Evolutionary conservation across 768 basidiomycete genomes (phyloP).

Genomic region (Omphalotus guepiniiformis): DNA sequence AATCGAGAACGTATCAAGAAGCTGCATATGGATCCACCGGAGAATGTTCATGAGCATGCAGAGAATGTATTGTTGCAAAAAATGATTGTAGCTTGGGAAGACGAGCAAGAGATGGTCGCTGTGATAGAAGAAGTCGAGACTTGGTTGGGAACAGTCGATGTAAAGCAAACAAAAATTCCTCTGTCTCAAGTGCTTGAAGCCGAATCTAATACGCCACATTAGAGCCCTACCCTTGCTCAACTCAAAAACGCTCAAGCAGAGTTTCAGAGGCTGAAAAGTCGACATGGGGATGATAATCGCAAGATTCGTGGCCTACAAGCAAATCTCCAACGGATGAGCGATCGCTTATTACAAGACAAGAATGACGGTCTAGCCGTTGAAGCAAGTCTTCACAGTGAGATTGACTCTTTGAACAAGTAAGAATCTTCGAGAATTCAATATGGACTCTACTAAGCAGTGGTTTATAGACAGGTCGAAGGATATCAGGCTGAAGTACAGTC

Average conservation of each 20-base stretch:
- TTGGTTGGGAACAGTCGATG: neutral
- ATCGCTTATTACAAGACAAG: neutral
- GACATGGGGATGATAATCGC: constrained; percentile 1
- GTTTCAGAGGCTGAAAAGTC: neutral
- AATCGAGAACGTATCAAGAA: constrained; percentile 55
- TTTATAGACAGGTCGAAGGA: neutral
- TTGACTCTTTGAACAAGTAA: constrained; percentile 1
- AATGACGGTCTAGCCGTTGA: neutral
- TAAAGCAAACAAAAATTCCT: neutral
- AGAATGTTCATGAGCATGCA: constrained; percentile 27
- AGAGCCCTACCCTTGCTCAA: neutral
- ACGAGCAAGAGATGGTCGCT: constrained; percentile 22
- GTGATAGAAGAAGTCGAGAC: constrained; percentile 2
- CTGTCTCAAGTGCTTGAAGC: neutral
- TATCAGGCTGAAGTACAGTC: constrained; percentile 1
- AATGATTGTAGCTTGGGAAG: constrained; percentile 36
- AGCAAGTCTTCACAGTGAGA: neutral
- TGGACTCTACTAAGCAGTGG: too few relatives aligned
- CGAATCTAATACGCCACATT: neutral
- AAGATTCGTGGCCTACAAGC: neutral
- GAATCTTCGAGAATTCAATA: neutral
- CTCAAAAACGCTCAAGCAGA: constrained; percentile 1
- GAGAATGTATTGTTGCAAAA: constrained; percentile 34
- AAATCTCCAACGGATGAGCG: neutral
- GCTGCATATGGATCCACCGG: constrained; percentile 57